These are phyloP conservation scores for Blastosporella zonata DNA, from an alignment of 1,284 basidiomycete genomes.

Conservation along the genomic window DNA sequence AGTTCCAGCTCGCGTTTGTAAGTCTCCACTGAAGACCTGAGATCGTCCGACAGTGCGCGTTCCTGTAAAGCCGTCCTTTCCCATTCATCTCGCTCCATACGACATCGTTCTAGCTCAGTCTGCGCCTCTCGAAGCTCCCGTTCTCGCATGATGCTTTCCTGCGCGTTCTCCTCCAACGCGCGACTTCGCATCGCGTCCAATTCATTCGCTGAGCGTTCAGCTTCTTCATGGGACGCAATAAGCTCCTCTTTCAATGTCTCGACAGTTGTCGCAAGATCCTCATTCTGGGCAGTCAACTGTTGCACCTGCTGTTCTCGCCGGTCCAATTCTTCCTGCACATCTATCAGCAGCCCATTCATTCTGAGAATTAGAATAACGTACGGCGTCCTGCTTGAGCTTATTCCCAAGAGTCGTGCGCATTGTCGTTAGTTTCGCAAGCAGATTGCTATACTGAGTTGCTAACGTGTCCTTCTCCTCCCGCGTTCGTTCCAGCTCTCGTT, in stretches of 20 bases:
- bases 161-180: slow-evolving; percentile 59
- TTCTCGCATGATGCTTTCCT: slow-evolving; percentile 75
- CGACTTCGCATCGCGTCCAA: slow-evolving; percentile 63
- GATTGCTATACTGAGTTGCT: slow-evolving; percentile 80
- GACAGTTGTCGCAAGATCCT: slow-evolving; percentile 66
- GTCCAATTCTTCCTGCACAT: slow-evolving; percentile 89
- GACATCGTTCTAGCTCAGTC: slow-evolving; percentile 79
- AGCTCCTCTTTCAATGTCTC: slow-evolving; percentile 80
- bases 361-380: slow-evolving; percentile 39
- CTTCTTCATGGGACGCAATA: slow-evolving; percentile 69
- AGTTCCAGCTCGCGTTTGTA: slow-evolving; percentile 68
- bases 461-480: slow-evolving; percentile 84
- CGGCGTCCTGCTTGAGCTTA: slow-evolving; percentile 95
- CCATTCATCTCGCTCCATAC: slow-evolving; percentile 87
- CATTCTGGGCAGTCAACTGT: slow-evolving; percentile 72
- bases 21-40: slow-evolving; percentile 51
- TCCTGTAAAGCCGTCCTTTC: slow-evolving; percentile 77
- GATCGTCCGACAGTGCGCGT: slow-evolving; percentile 68
- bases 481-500: slow-evolving; percentile 57
- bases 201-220: slow-evolving; percentile 65
- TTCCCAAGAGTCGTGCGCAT: slow-evolving; percentile 95
- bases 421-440: slow-evolving; percentile 86
- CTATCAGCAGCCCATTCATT: slow-evolving; percentile 23
- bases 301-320: slow-evolving; percentile 80
- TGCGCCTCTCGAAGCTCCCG: slow-evolving; percentile 78